A percentile compares a stretch with the other conserved stretches of the same genome.
phyloP scores from a whole-genome alignment of 768 basidiomycete species.

The Leccinellum luteum region DNA sequence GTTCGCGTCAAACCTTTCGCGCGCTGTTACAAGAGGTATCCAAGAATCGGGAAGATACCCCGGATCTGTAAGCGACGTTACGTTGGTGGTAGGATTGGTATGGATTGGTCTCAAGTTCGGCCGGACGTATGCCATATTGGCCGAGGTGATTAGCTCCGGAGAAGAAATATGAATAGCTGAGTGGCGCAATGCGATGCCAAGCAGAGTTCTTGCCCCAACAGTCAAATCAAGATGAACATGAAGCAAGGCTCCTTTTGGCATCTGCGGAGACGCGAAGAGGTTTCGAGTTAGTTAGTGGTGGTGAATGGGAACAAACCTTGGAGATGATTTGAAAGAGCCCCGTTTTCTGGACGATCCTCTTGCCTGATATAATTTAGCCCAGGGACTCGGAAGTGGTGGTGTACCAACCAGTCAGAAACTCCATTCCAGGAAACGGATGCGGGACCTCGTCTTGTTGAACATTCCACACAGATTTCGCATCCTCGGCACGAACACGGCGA shows the following conservation, averaged over 20 bases:
- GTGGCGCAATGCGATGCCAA: constrained; percentile 54
- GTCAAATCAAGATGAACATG: constrained; percentile 78
- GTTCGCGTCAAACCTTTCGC: constrained; percentile 46
- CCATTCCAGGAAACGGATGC: constrained; percentile 76
- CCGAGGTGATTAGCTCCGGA: constrained; percentile 36
- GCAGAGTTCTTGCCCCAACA: constrained; percentile 51
- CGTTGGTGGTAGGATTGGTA: constrained; percentile 11
- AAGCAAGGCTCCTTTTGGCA: constrained; percentile 79
- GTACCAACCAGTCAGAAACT: constrained; percentile 62
- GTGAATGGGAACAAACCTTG: constrained; percentile 40
- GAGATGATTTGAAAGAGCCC: constrained; percentile 58
- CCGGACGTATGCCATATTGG: constrained; percentile 40
- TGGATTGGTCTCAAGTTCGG: constrained; percentile 58
- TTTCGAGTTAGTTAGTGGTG: neutral
- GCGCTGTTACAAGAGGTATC: constrained; percentile 54
- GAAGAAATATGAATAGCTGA: constrained; percentile 60
- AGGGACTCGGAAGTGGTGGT: neutral
- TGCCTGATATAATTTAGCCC: constrained; percentile 35
- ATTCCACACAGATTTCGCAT: constrained; percentile 60
- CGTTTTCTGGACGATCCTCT: constrained; percentile 57
- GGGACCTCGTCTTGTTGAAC: constrained; percentile 49
- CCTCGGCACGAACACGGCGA: constrained; percentile 51
- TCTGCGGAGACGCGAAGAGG: constrained; percentile 36
- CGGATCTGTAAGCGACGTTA: constrained; percentile 33
- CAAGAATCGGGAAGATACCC: constrained; percentile 47